Evolutionary conservation across 257 asterid species (phyloP).

Genomic region (Cinchona pubescens): DNA sequence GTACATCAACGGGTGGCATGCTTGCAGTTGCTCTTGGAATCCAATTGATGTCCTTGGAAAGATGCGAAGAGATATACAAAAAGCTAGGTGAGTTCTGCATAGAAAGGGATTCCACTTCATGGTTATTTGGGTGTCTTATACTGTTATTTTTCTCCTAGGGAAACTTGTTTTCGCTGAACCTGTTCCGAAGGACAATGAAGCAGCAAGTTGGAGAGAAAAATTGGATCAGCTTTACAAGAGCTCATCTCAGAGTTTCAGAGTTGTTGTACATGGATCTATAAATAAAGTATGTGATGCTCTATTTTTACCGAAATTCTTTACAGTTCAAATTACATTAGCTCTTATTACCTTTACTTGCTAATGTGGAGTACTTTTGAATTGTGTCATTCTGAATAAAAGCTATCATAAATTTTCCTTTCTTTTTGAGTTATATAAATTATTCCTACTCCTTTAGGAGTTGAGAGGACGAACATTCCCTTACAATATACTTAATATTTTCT

Average conservation of each 20-base stretch:
- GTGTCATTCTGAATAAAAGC: background rate
- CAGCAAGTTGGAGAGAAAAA: conserved; percentile 97
- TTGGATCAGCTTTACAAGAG: conserved; percentile 98
- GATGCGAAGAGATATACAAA: conserved; percentile 97
- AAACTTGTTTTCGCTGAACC: conserved; percentile 99
- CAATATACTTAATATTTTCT: background rate
- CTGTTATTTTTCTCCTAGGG: conserved; percentile 41
- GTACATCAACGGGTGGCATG: conserved; percentile 99
- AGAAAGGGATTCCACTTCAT: conserved; percentile 14
- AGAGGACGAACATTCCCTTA: background rate
- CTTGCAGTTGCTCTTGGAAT: conserved; percentile 99
- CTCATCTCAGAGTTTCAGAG: conserved; percentile 96
- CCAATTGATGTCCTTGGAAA: conserved; percentile 82
- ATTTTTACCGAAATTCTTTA: conserved; percentile 9
- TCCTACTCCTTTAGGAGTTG: no score
- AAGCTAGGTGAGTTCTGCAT: conserved; percentile 68
- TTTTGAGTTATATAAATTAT: no score
- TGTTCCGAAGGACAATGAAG: conserved; percentile 94
- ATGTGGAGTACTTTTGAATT: background rate
- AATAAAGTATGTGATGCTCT: conserved; percentile 56
- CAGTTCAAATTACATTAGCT: background rate
- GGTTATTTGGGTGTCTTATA: conserved; percentile 10
- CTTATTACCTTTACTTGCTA: background rate
- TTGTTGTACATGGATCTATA: conserved; percentile 96
- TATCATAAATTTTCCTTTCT: background rate